These are phyloP conservation scores for Colletotrichum cuscutae DNA, from an alignment of 2,329 filamentous ascomycete genomes.

Conservation along the genomic window DNA sequence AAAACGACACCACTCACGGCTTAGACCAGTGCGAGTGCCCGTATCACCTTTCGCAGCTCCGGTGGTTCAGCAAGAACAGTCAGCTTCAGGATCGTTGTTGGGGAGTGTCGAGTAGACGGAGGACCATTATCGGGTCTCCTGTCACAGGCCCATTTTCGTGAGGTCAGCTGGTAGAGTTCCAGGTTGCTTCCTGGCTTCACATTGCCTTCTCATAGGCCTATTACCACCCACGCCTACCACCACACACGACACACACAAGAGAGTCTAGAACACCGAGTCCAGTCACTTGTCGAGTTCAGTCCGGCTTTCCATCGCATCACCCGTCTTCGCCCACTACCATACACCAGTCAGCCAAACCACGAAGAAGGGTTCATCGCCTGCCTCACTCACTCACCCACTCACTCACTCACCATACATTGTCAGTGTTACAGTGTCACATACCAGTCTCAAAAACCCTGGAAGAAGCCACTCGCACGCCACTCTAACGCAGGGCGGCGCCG, in stretches of 20 bases:
- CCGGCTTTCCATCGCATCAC: constrained; percentile 22
- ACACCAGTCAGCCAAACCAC: constrained; percentile 11
- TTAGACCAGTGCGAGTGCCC: neutral
- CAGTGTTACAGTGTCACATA: constrained; percentile 16
- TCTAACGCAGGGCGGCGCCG: constrained; percentile 16
- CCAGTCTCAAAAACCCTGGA: constrained; percentile 7
- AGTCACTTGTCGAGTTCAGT: neutral
- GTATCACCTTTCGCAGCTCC: neutral
- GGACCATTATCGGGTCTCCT: constrained; percentile 7
- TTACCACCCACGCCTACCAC: constrained; percentile 24
- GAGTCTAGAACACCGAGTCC: constrained; percentile 2
- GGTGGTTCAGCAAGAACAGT: neutral
- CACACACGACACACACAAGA: constrained; percentile 21
- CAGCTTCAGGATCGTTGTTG: neutral
- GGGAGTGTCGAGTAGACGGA: constrained; percentile 11
- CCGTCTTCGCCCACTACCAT: neutral
- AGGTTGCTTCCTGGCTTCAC: constrained; percentile 6
- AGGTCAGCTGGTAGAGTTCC: constrained; percentile 31
- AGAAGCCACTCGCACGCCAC: constrained; percentile 27
- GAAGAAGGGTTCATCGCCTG: neutral
- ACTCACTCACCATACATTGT: constrained; percentile 2
- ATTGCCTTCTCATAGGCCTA: constrained; percentile 26
- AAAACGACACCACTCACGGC: constrained; percentile 6
- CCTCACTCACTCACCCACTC: neutral
- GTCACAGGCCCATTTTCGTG: constrained; percentile 29